A percentile compares a stretch with the other conserved stretches of the same genome.
Evolutionary conservation across 2,329 filamentous ascomycete species (phyloP).

Genomic region (Alternaria brassicae): DNA sequence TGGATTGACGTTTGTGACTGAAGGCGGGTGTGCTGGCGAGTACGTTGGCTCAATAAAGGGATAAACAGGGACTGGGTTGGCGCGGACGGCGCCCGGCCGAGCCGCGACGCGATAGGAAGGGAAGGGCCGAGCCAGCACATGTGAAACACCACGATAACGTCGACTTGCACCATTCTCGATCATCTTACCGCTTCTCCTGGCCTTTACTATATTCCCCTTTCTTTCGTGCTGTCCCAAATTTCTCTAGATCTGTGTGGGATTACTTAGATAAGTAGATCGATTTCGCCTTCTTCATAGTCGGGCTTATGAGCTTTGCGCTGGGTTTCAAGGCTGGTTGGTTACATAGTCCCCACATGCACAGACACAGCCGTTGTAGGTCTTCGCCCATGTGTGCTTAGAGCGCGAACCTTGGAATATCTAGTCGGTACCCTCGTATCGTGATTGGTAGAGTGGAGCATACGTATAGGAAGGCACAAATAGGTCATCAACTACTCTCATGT

Average conservation of each 20-base stretch:
- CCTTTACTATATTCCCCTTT: neutral
- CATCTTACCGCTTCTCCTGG: conserved; percentile 2
- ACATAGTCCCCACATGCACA: neutral
- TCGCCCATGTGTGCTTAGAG: neutral
- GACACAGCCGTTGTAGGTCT: neutral
- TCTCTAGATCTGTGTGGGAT: neutral
- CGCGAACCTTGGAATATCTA: neutral
- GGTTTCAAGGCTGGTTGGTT: neutral
- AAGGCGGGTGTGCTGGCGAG: conserved; percentile 18
- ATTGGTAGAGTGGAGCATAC: neutral
- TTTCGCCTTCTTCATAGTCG: neutral
- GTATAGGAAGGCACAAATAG: neutral
- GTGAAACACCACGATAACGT: conserved; percentile 17
- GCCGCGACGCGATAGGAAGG: conserved; percentile 12
- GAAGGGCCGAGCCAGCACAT: conserved; percentile 16
- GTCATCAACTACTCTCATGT: neutral
- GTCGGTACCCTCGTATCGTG: neutral
- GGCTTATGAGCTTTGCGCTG: neutral
- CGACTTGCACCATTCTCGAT: conserved; percentile 4
- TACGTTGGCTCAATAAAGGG: conserved; percentile 16
- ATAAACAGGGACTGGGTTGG: conserved; percentile 23
- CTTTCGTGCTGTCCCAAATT: neutral
- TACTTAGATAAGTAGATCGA: neutral
- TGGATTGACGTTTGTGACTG: conserved; percentile 19
- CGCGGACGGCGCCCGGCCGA: conserved; percentile 5